These are phyloP conservation scores for Penicillium canariense DNA, from an alignment of 495 filamentous ascomycete genomes.

Conservation along the genomic window DNA sequence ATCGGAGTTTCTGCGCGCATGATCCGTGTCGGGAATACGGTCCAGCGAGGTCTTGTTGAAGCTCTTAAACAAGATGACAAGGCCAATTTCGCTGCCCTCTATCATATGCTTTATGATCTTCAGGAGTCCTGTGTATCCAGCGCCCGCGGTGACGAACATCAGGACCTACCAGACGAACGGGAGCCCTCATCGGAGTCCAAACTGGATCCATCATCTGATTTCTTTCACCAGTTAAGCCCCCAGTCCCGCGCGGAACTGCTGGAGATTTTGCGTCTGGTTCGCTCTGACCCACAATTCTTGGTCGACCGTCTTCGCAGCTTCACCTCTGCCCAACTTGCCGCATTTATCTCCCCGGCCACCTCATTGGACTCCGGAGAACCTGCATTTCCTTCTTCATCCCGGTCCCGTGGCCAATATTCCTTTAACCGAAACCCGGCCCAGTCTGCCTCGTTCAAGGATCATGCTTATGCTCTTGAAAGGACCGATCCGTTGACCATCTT, in stretches of 20 bases:
- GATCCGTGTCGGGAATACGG: constrained; percentile 71
- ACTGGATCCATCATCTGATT: constrained; percentile 56
- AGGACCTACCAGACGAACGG: constrained; percentile 43
- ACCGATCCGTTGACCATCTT: constrained; percentile 84
- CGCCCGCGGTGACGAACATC: constrained; percentile 39
- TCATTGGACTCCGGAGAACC: constrained; percentile 76
- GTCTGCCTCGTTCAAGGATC: constrained; percentile 47
- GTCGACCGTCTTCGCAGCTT: constrained; percentile 74
- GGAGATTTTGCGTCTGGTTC: constrained; percentile 74
- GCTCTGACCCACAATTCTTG: constrained; percentile 83
- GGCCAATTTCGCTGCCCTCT: constrained; percentile 78
- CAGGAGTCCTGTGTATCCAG: constrained; percentile 78
- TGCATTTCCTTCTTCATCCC: constrained; percentile 70
- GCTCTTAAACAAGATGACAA: constrained; percentile 88
- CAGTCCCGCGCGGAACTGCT: constrained; percentile 72
- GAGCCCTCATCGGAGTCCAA: constrained; percentile 29
- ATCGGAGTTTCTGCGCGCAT: constrained; percentile 79
- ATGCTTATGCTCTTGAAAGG: constrained; percentile 68
- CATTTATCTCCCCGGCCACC: constrained; percentile 71
- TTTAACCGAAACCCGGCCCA: constrained; percentile 59
- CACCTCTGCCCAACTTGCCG: constrained; percentile 67
- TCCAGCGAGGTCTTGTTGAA: constrained; percentile 82
- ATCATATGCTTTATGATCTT: constrained; percentile 85
- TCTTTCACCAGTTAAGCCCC: constrained; percentile 76
- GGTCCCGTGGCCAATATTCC: constrained; percentile 53